Base-by-base conservation (phyloP, 1,284 basidiomycete genomes). In the Trichosporon asahii region DNA sequence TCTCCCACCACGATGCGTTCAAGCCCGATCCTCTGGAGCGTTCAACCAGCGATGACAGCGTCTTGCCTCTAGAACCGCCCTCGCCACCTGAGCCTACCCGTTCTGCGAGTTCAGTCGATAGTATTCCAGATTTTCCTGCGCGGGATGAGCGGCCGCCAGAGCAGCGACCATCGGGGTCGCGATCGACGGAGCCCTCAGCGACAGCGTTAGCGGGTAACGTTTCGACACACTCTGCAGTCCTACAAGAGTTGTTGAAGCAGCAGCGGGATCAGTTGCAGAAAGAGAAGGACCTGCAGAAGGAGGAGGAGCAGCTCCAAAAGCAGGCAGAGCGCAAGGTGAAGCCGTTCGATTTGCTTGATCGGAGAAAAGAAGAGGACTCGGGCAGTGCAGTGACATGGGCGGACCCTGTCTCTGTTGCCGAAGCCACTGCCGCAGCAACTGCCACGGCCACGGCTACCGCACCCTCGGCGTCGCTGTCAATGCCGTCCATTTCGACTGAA, bases 401-500 rank as follows among this genome's bases (percentile, higher is more conserved):
- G 14, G 33, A 37, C 11, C 33, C 63, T 4, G 63, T 14, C n/a
- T 25, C 63, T 7, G 37, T 27, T 7, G 64, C 64, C 12, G 37
- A 25, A 8, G 40, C 27, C 18, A 49, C 35, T 25, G 37, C 63
- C 18, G 40, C 40, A 4, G 40, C 40, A 4, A n/a, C 40, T 9
- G 40, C 40, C 11, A 44, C 40, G 40, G 40, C 35, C 12, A 18
- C 33, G 14, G 63, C 63, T 44, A 31, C 33, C n/a, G 11, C 64
- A 5, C 18, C 66, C 0, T 35, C 33, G 18, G 33, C 49, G 25
- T 21, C 49, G 8, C 29, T 67, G 12, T 29, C 65, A 31, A 35
- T 65, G 61, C 40, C 57, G 37, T 61, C 64, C 8, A 31, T 61
- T 27, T 31, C 57, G 5, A 31, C 57, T 8, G 68, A 66, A 37